Evolutionary conservation across 495 filamentous ascomycete genomes (phyloP), one percentile per base, ranked within the genome.

Genomic region (Neurospora terricola): DNA sequence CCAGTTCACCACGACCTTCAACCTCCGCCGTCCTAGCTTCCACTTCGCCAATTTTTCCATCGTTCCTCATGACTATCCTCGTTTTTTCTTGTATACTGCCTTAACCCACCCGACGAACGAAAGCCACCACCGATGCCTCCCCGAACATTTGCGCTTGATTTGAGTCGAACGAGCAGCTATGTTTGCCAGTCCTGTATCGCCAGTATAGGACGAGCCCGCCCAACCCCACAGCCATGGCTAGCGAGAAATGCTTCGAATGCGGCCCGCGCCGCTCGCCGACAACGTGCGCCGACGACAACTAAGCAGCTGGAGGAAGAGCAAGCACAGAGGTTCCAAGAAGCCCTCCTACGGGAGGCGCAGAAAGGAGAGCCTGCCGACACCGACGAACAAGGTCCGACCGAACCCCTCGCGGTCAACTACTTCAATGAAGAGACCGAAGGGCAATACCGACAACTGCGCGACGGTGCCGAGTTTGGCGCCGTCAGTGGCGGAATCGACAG

Each of bases 391-490:
- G 54, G 38, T 12, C 54, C 62, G 40, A 70, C 38, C 45, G 54
- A 69, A 5, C 30, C 39, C 3, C n/a, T 82, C 68, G 43, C 78
- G 5, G 77, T 86, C 38, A 81, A 80, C 12, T 86, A 81, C 72
- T 86, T 80, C 59, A 76, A 83, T 42, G 77, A 90, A 75, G 86
- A 87, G 69, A 74, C 78, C 38, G 34, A 79, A 43, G 83, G 87
- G 11, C 68, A 72, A 27, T 73, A 81, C 36, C 78, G 75, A 34
- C 78, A 73, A 16, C 69, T 85, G n/a, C 75, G 71, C 54, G 72
- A 81, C 70, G 70, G 78, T 37, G 77, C 81, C 8, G 81, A 82
- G 43, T 85, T 86, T 71, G 69, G 77, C 66, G 86, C 85, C 16
- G 78, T 78, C 27, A 69, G 76, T 71, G 86, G 87, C 34, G 83